A percentile compares a stretch with the other conserved stretches of the same genome.
Evolutionary conservation across 2,329 filamentous ascomycete genomes (phyloP).

Genomic region (Pseudocercospora fuligena): DNA sequence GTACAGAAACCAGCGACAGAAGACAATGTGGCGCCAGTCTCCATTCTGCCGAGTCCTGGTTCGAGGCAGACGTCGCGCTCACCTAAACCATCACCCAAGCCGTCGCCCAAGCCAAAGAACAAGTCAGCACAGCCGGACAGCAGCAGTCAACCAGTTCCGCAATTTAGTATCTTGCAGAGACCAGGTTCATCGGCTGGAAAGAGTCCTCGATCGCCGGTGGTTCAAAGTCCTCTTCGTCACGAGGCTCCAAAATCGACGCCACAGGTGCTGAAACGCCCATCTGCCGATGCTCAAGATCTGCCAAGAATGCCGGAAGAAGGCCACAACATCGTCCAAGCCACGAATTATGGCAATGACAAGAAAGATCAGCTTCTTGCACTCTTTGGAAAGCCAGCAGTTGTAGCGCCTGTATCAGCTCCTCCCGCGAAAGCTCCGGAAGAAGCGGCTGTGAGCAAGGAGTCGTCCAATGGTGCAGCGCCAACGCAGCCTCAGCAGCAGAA

Average conservation of each 20-base stretch:
- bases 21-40: slow-evolving; percentile 13
- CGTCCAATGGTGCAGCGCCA: background rate
- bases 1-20: slow-evolving; percentile 18
- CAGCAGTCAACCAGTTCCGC: slow-evolving; percentile 27
- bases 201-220: slow-evolving; percentile 24
- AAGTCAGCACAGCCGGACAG: slow-evolving; percentile 23
- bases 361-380: slow-evolving; percentile 37
- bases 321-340: slow-evolving; percentile 9
- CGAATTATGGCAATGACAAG: slow-evolving; percentile 28
- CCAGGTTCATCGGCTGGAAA: slow-evolving; percentile 31
- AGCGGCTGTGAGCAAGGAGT: background rate
- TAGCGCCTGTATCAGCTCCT: background rate
- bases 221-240: slow-evolving; percentile 32
- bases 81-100: slow-evolving; percentile 21
- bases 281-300: slow-evolving; percentile 13
- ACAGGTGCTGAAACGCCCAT: slow-evolving; percentile 38
- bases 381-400: slow-evolving; percentile 31
- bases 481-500: slow-evolving; percentile 11
- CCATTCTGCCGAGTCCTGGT: slow-evolving; percentile 28
- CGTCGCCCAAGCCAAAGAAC: slow-evolving; percentile 19
- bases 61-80: slow-evolving; percentile 17
- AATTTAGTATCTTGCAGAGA: slow-evolving; percentile 38
- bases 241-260: slow-evolving; percentile 32
- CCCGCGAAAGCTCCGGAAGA: background rate
- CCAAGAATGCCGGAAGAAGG: background rate